phyloP scores from a whole-genome alignment of 805 yeast genomes.

The Candida coleopterorum region DNA sequence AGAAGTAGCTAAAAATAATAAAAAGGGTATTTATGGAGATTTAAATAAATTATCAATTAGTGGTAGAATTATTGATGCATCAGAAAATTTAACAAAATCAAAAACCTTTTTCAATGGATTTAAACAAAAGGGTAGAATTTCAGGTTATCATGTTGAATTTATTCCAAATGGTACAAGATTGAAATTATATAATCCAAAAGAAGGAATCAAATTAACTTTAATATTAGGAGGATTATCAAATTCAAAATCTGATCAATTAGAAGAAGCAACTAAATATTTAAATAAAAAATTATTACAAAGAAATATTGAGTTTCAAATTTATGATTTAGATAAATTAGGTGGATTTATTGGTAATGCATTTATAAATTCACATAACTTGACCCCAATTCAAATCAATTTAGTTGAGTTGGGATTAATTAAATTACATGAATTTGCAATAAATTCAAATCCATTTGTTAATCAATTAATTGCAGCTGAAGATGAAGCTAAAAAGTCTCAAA shows the following conservation, averaged over 20 bases:
- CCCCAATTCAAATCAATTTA: constrained; percentile 55
- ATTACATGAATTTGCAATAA: constrained; percentile 61
- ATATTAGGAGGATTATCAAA: constrained; percentile 70
- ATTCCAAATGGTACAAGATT: constrained; percentile 66
- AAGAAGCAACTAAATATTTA: constrained; percentile 51
- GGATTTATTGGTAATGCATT: constrained; percentile 73
- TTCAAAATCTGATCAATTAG: constrained; percentile 32
- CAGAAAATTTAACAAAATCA: constrained; percentile 68
- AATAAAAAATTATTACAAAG: constrained; percentile 60
- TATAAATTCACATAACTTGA: constrained; percentile 40
- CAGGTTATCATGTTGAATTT: constrained; percentile 65
- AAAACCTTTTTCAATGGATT: constrained; percentile 69
- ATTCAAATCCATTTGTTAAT: constrained; percentile 48
- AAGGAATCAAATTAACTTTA: constrained; percentile 61
- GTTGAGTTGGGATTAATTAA: constrained; percentile 60
- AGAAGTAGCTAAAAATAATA: constrained; percentile 47
- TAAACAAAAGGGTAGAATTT: constrained; percentile 56
- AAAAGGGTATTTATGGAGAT: constrained; percentile 58
- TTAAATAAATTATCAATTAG: constrained; percentile 48
- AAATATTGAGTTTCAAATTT: constrained; percentile 65
- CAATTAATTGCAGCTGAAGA: constrained; percentile 60
- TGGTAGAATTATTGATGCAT: constrained; percentile 70
- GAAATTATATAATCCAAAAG: constrained; percentile 63
- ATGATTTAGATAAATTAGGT: constrained; percentile 71
- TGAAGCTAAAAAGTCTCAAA: constrained; percentile 46